Percentiles rank a stretch among this genome's conserved stretches.
These are phyloP conservation scores for Clonostachys solani DNA, from an alignment of 2,329 filamentous ascomycete genomes.

Conservation along the genomic window DNA sequence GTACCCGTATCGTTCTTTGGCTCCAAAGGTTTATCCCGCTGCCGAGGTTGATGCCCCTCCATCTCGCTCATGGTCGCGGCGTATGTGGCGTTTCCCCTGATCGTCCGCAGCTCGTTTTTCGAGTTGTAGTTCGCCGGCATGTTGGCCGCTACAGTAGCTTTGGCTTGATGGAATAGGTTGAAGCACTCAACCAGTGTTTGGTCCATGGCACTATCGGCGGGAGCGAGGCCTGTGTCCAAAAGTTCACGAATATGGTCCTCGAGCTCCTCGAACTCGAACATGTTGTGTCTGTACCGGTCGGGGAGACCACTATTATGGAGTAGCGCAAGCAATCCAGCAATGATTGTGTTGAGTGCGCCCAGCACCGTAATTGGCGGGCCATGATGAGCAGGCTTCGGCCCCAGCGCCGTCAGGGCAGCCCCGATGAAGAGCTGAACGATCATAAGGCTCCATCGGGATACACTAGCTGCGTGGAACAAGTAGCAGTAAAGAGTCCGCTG, in stretches of 20 bases:
- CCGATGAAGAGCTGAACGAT: slow-evolving; percentile 43
- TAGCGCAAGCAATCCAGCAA: slow-evolving; percentile 44
- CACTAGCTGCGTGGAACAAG: slow-evolving; percentile 35
- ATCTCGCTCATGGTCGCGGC: neutral
- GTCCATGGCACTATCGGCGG: slow-evolving; percentile 32
- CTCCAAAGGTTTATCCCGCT: neutral
- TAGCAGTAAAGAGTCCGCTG: slow-evolving; percentile 39
- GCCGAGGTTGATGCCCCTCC: too few species aligned
- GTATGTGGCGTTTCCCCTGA: neutral
- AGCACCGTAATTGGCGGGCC: slow-evolving; percentile 42
- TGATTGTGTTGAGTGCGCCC: slow-evolving; percentile 43
- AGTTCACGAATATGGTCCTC: slow-evolving; percentile 46
- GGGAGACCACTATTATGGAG: slow-evolving; percentile 50
- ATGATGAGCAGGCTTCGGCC: slow-evolving; percentile 28
- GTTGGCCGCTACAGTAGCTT: slow-evolving; percentile 41
- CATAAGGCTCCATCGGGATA: slow-evolving; percentile 40
- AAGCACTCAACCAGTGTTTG: slow-evolving; percentile 44
- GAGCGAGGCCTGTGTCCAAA: slow-evolving; percentile 41
- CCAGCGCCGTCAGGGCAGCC: slow-evolving; percentile 44
- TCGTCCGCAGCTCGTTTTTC: neutral
- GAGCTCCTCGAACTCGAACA: slow-evolving; percentile 41
- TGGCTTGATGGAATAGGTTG: slow-evolving; percentile 37
- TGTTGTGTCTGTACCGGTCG: slow-evolving; percentile 44
- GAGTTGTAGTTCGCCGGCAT: slow-evolving; percentile 35
- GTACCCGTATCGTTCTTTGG: neutral